phyloP scores from a whole-genome alignment of 1,284 basidiomycete genomes.

The Termitomyces sp. region DNA sequence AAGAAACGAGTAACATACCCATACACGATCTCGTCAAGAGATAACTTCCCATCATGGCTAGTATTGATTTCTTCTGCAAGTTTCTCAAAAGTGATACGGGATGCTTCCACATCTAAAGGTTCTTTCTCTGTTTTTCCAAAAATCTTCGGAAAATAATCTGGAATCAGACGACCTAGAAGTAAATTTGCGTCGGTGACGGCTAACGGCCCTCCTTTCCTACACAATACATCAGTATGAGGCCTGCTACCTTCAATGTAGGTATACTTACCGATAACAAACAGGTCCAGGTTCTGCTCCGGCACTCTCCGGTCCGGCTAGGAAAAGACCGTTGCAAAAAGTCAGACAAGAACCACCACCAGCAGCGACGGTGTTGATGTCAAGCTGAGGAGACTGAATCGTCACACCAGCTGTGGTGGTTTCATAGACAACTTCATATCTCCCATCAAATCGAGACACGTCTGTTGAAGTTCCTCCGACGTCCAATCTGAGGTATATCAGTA shows the following conservation, averaged over 20 bases:
- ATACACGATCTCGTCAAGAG: conserved; percentile 85
- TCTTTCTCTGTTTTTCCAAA: conserved; percentile 86
- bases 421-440: conserved; percentile 82
- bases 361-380: conserved; percentile 86
- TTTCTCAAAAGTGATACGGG: conserved; percentile 56
- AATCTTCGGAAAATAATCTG: conserved; percentile 81
- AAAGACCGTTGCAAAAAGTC: conserved; percentile 76
- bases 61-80: conserved; percentile 67
- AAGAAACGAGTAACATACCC: conserved; percentile 39
- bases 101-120: conserved; percentile 71
- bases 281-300: conserved; percentile 85
- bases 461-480: conserved; percentile 88
- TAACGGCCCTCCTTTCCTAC: conserved; percentile 78
- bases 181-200: conserved; percentile 88
- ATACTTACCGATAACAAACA: conserved; percentile 65
- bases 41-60: conserved; percentile 50
- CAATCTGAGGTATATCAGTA: conserved; percentile 34
- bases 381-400: conserved; percentile 83
- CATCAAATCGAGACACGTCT: conserved; percentile 86
- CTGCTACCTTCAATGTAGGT: not conserved
- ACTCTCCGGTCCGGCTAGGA: conserved; percentile 79
- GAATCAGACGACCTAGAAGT: conserved; percentile 77
- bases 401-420: conserved; percentile 91
- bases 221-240: conserved; percentile 5
- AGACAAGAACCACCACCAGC: conserved; percentile 85